Conservation (phyloP, 257 asterid genomes). For the Salvia rosmarinus region DNA sequence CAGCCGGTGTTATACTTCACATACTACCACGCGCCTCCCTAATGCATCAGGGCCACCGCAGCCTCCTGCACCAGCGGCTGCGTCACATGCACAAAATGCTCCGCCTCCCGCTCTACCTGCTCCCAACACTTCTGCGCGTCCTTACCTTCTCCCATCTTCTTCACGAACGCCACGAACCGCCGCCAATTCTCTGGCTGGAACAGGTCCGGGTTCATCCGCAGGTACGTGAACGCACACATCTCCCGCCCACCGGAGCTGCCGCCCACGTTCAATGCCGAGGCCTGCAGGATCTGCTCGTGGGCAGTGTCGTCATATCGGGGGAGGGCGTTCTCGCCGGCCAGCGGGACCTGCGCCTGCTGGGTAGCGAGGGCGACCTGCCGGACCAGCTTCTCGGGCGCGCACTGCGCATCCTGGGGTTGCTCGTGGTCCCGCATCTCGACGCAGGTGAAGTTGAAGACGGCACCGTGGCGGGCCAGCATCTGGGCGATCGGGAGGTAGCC, state of each 20-base stretch:
- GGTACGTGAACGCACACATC: conserved; percentile 95
- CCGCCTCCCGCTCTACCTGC: conserved; percentile 87
- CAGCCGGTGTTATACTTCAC: background rate
- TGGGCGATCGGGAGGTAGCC: conserved; percentile 95
- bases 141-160: conserved; percentile 91
- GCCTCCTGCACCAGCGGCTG: conserved; percentile 91
- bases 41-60: conserved; percentile 76
- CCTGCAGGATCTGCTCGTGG: conserved; percentile 69
- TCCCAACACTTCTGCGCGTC: conserved; percentile 62
- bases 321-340: conserved; percentile 92
- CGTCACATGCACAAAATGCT: conserved; percentile 81
- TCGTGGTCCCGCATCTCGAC: conserved; percentile 94
- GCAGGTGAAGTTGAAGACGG: conserved; percentile 90
- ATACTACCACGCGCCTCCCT: background rate
- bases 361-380: conserved; percentile 85
- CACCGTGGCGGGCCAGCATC: conserved; percentile 85
- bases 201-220: conserved; percentile 86
- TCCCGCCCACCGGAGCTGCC: conserved; percentile 45
- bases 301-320: conserved; percentile 83
- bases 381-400: conserved; percentile 90
- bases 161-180: conserved; percentile 75
- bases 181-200: conserved; percentile 96
- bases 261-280: conserved; percentile 56
- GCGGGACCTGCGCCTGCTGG: conserved; percentile 70
- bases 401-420: conserved; percentile 89